Base-by-base conservation (phyloP, 1,139 yeast species). In the Nadsonia starkeyi-henricii region DNA sequence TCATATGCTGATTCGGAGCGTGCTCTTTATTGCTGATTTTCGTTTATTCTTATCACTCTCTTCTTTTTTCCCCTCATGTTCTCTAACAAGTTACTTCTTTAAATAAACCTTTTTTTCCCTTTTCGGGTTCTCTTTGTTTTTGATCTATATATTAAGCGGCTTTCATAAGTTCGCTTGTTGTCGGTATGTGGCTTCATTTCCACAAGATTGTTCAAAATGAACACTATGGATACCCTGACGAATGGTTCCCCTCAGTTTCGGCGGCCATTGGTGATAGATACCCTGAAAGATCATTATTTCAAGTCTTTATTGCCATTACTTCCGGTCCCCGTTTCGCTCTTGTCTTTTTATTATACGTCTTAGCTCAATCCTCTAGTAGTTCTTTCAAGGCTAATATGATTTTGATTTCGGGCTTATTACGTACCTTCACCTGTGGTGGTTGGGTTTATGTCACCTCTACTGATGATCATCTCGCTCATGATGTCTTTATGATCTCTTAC, bases 391-490 rank as follows among this genome's bases (percentile, higher is more conserved):
- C 49, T 15, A 65, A 63, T 52, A 53, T 71, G 33, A 61, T 74
- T 47, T 60, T 79, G 12, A 54, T 77, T 1, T 63, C 79, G 2
- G 98, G 98, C 12, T 52, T 84, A 1, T 51, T 84, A 20, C 77
- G 98, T 65, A 91, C 98, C 0, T 75, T 91, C 50, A 82, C 96
- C 1, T 91, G 98, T 60, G 98, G 98, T 57, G 97, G 97, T 13
- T 91, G 97, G 97, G 95, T 93, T 17, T 91, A 91, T 61, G 83
- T 91, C 55, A 91, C 98, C 1, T 85, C 95, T 9, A 86, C 97
- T 1, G 98, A 91, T 63, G 96, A 91, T 62, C 98, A 89, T 60
- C 96, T 89, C 66, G 81, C 83, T 71, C 98, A 91, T 63, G 97
- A 91, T 60, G 79, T 91, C 48, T 89, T 89, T 64, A 91, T 91